Evolutionary conservation across 1,284 basidiomycete genomes (phyloP).

Genomic region (Ceratobasidium sp.): DNA sequence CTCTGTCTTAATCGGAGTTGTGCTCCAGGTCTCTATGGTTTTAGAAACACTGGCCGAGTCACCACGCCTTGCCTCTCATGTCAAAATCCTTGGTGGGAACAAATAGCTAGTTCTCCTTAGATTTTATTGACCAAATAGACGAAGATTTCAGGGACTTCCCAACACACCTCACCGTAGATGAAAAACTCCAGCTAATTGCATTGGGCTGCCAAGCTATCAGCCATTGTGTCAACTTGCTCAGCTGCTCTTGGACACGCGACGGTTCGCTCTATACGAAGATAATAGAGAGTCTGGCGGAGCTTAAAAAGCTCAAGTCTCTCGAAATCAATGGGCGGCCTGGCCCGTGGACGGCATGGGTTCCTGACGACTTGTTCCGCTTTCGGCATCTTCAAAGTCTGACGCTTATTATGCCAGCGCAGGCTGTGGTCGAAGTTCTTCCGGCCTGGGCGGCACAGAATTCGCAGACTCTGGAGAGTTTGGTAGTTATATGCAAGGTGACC

Average conservation of each 20-base stretch:
- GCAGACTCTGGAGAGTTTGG: constrained; percentile 27
- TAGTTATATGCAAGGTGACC: constrained; percentile 35
- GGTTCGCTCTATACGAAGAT: constrained; percentile 20
- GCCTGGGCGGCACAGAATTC: constrained; percentile 8
- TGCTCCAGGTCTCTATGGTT: constrained; percentile 17
- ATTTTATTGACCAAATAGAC: neutral
- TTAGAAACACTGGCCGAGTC: constrained; percentile 21
- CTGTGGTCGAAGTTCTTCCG: constrained; percentile 19
- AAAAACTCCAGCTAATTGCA: neutral
- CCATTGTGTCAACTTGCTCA: constrained; percentile 21
- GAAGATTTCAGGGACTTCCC: constrained; percentile 32
- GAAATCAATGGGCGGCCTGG: constrained; percentile 37
- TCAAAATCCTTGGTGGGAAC: constrained; percentile 25
- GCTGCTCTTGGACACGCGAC: constrained; percentile 31
- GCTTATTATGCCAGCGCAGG: constrained; percentile 30
- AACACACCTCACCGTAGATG: constrained; percentile 30
- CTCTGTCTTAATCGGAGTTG: neutral
- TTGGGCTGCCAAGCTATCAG: constrained; percentile 7
- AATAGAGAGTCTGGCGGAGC: constrained; percentile 1
- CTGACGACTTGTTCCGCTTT: constrained; percentile 29
- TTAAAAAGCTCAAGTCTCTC: constrained; percentile 10
- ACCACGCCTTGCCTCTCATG: constrained; percentile 20
- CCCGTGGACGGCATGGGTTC: constrained; percentile 23
- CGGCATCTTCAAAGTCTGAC: constrained; percentile 23
- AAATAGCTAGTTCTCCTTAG: neutral